Conservation (phyloP, 768 basidiomycete species). For the Gautieria morchelliformis region DNA sequence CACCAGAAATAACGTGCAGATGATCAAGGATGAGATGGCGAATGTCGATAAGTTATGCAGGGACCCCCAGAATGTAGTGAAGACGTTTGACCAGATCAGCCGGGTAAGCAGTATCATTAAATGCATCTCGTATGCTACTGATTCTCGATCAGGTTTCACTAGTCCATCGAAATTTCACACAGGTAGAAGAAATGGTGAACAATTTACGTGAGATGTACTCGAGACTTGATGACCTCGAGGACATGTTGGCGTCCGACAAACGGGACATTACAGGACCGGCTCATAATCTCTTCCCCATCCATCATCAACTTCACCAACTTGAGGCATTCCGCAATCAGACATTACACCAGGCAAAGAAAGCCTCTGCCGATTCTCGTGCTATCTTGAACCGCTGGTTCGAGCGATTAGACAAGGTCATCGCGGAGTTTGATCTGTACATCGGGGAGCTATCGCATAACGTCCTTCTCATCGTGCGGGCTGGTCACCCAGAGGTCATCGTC, state of each 20-base stretch:
- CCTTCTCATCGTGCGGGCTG: conserved; percentile 69
- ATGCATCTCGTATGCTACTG: not conserved
- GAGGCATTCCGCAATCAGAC: conserved; percentile 93
- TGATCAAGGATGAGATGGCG: conserved; percentile 79
- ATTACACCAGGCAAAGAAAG: conserved; percentile 86
- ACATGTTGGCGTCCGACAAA: conserved; percentile 66
- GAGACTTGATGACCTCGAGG: conserved; percentile 69
- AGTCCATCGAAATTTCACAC: conserved; percentile 91
- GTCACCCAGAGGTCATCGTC: conserved; percentile 79
- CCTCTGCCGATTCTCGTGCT: conserved; percentile 52
- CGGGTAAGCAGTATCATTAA: conserved; percentile 46
- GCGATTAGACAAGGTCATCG: conserved; percentile 68
- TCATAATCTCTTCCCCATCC: conserved; percentile 80
- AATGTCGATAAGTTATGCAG: conserved; percentile 66
- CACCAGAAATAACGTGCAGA: conserved; percentile 68
- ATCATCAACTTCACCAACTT: conserved; percentile 85
- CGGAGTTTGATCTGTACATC: conserved; percentile 80
- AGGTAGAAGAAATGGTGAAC: conserved; percentile 91
- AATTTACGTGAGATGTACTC: conserved; percentile 89
- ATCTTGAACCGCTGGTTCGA: conserved; percentile 78
- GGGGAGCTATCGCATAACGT: conserved; percentile 67
- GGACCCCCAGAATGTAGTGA: conserved; percentile 66
- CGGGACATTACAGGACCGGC: conserved; percentile 78
- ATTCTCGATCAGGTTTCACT: conserved; percentile 66
- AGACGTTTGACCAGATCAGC: conserved; percentile 93